These are phyloP conservation scores for Potentilla sterilis DNA, from an alignment of 306 rosid genomes.

Conservation along the genomic window DNA sequence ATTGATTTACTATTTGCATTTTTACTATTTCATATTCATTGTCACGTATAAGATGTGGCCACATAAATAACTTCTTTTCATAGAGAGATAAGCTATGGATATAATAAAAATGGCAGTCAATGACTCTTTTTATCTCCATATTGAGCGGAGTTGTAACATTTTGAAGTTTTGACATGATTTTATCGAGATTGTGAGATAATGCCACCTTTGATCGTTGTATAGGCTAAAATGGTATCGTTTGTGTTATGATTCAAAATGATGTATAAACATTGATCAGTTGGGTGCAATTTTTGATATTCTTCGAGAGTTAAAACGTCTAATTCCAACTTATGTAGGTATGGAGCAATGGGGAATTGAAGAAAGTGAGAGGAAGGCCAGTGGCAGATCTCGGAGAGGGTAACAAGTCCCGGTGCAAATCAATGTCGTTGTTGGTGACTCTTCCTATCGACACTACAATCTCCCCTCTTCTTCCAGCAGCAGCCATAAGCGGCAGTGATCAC, in stretches of 20 bases:
- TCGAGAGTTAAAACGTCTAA: not conserved
- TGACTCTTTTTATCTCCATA: not conserved
- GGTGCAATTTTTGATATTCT: not conserved
- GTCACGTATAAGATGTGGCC: not conserved
- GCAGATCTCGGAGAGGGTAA: slow-evolving; percentile 25
- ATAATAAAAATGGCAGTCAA: not conserved
- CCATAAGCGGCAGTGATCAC: not conserved
- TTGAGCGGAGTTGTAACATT: not conserved
- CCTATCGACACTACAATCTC: slow-evolving; percentile 53
- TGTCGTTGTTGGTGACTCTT: slow-evolving; percentile 71
- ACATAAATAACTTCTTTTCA: too few relatives aligned
- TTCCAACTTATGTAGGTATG: slow-evolving; percentile 49
- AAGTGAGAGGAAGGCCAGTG: slow-evolving; percentile 78
- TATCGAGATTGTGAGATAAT: not conserved
- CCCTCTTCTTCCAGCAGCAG: slow-evolving; percentile 39
- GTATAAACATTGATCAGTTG: not conserved
- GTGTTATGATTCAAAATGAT: not conserved
- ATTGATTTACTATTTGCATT: not conserved
- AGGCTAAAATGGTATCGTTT: not conserved
- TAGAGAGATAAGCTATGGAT: not conserved
- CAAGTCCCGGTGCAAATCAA: slow-evolving; percentile 45
- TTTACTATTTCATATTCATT: not conserved
- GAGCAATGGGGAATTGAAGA: slow-evolving; percentile 84
- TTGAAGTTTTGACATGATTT: not conserved
- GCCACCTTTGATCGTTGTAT: not conserved